Evolutionary conservation across 2,329 filamentous ascomycete species (phyloP), one percentile per base, ranked within the genome.

Genomic region (Mycogone perniciosa): DNA sequence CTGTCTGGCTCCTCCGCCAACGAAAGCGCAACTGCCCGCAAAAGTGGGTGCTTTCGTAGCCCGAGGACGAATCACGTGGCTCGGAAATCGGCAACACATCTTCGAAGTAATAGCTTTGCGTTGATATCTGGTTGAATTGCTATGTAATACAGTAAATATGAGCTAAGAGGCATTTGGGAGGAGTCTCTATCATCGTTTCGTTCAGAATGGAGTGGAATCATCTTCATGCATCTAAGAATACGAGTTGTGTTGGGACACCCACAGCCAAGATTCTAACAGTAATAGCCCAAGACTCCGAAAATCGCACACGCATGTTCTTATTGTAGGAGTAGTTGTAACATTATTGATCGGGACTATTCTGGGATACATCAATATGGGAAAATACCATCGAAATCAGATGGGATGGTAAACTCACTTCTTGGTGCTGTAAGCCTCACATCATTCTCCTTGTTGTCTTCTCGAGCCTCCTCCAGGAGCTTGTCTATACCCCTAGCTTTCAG

Each of bases 401-500:
- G 44, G 38, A 11, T n/a, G 7, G 7, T 7, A 6, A 9, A 57
- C 67, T 61, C 58, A 73, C 70, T 73, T 59, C 71, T 74, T 34
- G 68, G 64, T n/a, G 67, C 66, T 51, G 74, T 64, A 20, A 73
- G 62, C 37, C 68, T 67, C 8, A 82, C 74, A 65, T 97, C 92
- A 56, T 89, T 93, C 59, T 97, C 93, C 62, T 84, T 88, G 61
- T 89, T 91, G 63, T 91, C 88, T 59, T 93, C 89, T 54, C 91
- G 79, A 13, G 92, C 92, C 61, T 97, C 93, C 6, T 91, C 88
- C 8, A 99, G 75, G 76, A 97, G 88, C 61, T 86, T 88, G 68
- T 97, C 90, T 64, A 99, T 95, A 51, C 93, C 93, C 61, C 87
- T 82, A 51, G 89, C 84, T 69, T 93, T 95, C 45, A 99, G 76